Percentiles rank a stretch among this genome's conserved stretches.
phyloP scores from a whole-genome alignment of 768 basidiomycete genomes.

The Pisolithus marmoratus region DNA sequence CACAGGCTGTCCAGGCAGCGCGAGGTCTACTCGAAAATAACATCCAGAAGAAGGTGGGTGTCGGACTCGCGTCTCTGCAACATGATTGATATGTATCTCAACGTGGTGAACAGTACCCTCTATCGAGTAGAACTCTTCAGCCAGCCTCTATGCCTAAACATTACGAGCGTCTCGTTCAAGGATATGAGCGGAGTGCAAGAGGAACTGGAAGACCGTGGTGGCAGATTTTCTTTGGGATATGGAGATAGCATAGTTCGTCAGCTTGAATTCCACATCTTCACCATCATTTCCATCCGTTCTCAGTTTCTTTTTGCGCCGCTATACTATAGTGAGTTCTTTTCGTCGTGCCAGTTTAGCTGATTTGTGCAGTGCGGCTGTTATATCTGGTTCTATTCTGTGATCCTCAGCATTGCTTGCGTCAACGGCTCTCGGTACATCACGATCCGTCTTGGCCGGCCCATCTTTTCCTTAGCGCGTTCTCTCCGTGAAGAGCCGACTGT shows the following conservation, averaged over 20 bases:
- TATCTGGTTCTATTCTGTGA: no score
- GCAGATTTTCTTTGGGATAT: slow-evolving; percentile 76
- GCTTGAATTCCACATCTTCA: neutral
- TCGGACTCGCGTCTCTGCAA: no score
- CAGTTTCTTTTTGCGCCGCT: no score
- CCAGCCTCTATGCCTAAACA: slow-evolving; percentile 70
- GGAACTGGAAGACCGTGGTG: slow-evolving; percentile 81
- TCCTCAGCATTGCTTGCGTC: no score
- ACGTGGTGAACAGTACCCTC: slow-evolving; percentile 47
- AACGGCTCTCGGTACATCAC: no score
- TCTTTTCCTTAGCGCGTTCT: no score
- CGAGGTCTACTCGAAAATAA: slow-evolving; percentile 50
- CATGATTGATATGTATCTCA: slow-evolving; percentile 12
- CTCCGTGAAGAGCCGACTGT: no score
- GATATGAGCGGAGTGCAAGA: slow-evolving; percentile 65
- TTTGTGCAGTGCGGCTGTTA: no score
- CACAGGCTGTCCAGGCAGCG: slow-evolving; percentile 54
- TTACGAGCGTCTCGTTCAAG: slow-evolving; percentile 69
- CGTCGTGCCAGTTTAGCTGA: no score
- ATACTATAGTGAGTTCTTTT: no score
- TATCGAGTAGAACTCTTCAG: slow-evolving; percentile 55
- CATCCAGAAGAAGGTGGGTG: slow-evolving; percentile 51
- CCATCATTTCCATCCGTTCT: neutral
- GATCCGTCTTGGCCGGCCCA: no score
- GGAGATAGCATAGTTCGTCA: slow-evolving; percentile 29